Percentiles rank a stretch among this genome's conserved stretches.
These are phyloP conservation scores for Ambrosiella cleistominuta DNA, from an alignment of 2,329 filamentous ascomycete genomes.

Conservation along the genomic window DNA sequence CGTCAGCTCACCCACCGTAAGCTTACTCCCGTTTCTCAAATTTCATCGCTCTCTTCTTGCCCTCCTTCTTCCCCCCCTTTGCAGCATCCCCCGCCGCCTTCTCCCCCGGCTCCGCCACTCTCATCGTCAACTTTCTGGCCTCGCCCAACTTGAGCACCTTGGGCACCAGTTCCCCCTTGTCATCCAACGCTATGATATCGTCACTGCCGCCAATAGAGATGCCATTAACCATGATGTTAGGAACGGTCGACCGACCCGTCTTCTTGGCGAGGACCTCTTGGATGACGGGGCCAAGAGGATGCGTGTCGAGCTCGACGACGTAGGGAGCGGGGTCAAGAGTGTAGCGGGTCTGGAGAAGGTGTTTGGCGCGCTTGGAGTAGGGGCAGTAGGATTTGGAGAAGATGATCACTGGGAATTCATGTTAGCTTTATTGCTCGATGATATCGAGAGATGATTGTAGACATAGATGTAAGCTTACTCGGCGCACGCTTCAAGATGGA, in stretches of 20 bases:
- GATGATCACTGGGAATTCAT: conserved; percentile 51
- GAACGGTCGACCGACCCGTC: conserved; percentile 73
- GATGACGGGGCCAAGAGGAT: conserved; percentile 53
- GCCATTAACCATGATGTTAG: conserved; percentile 78
- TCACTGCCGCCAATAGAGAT: conserved; percentile 82
- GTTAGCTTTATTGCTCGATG: conserved; percentile 1
- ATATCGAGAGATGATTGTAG: conserved; percentile 8
- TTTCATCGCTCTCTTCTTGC: neutral
- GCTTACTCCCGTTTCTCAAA: neutral
- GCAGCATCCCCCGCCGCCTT: neutral
- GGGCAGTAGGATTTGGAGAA: conserved; percentile 94
- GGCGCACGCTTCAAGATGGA: conserved; percentile 68
- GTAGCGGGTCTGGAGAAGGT: conserved; percentile 69
- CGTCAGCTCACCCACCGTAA: neutral
- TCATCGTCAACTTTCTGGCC: conserved; percentile 13
- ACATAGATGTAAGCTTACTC: conserved; percentile 34
- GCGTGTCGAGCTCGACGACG: conserved; percentile 78
- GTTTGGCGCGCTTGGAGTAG: conserved; percentile 69
- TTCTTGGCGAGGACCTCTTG: conserved; percentile 54
- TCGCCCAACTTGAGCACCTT: conserved; percentile 60
- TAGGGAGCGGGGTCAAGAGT: conserved; percentile 63
- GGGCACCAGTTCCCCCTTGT: conserved; percentile 45
- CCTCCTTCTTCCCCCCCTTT: neutral
- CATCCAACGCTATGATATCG: conserved; percentile 58
- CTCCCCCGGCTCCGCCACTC: conserved; percentile 1